These are phyloP conservation scores for Fusarium anguioides DNA, from an alignment of 2,329 filamentous ascomycete genomes.

Conservation along the genomic window DNA sequence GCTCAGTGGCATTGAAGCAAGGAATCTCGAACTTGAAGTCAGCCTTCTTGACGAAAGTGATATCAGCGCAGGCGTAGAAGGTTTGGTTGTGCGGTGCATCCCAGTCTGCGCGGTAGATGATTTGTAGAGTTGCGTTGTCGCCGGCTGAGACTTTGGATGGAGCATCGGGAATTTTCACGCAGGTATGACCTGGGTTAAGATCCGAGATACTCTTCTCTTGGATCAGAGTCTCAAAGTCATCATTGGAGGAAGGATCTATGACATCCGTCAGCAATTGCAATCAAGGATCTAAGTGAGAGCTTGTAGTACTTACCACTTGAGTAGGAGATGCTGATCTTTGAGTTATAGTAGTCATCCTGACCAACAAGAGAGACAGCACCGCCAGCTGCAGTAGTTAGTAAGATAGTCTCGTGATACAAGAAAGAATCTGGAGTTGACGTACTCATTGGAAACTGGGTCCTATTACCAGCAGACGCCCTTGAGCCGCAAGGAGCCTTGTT, in stretches of 20 bases:
- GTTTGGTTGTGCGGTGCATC: slow-evolving; percentile 56
- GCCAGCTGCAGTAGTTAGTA: slow-evolving; percentile 54
- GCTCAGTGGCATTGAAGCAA: slow-evolving; percentile 59
- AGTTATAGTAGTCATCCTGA: slow-evolving; percentile 66
- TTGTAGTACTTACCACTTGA: slow-evolving; percentile 52
- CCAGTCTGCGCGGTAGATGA: slow-evolving; percentile 60
- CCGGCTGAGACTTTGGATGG: slow-evolving; percentile 53
- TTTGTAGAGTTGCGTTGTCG: slow-evolving; percentile 60
- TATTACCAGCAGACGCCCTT: slow-evolving; percentile 56
- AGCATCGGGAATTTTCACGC: slow-evolving; percentile 53
- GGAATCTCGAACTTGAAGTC: slow-evolving; percentile 50
- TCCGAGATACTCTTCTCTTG: slow-evolving; percentile 51
- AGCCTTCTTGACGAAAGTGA: slow-evolving; percentile 54
- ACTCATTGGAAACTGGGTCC: slow-evolving; percentile 68
- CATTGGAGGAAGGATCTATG: slow-evolving; percentile 53
- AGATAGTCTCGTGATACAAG: rapidly evolving
- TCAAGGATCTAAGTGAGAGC: background rate
- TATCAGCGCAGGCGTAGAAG: slow-evolving; percentile 63
- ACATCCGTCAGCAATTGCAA: rapidly evolving
- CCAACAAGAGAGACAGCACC: slow-evolving; percentile 66
- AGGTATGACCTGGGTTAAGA: slow-evolving; percentile 59
- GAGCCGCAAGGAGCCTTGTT: slow-evolving; percentile 70
- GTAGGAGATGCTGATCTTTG: slow-evolving; percentile 66
- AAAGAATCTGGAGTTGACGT: background rate
- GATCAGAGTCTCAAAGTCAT: slow-evolving; percentile 56